Evolutionary conservation across 164 flowering plant species (phyloP).

Genomic region (Liriodendron chinense): DNA sequence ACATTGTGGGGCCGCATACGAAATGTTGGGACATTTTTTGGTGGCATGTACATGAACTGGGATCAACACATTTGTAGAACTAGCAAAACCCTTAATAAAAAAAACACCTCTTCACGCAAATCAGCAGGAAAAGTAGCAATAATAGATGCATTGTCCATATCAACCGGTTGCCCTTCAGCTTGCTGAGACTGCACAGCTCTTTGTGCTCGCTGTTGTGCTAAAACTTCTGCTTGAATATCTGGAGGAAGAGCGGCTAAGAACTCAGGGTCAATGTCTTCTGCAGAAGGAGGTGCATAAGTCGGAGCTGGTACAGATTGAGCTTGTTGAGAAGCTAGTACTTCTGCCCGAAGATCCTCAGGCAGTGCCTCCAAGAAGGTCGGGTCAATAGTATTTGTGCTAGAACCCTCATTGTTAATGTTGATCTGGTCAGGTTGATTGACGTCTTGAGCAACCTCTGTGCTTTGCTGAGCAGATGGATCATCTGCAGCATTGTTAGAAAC

Average conservation of each 20-base stretch:
- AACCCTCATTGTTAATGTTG: slow-evolving; percentile 35
- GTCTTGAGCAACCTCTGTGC: slow-evolving; percentile 31
- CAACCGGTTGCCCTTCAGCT: slow-evolving; percentile 91
- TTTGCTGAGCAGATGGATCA: slow-evolving; percentile 37
- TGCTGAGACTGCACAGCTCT: slow-evolving; percentile 62
- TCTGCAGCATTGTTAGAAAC: slow-evolving; percentile 30
- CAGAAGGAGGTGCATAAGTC: slow-evolving; percentile 62
- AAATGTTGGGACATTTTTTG: too few species aligned
- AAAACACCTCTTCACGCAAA: slow-evolving; percentile 86
- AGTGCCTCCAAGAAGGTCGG: slow-evolving; percentile 95
- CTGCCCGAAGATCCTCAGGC: slow-evolving; percentile 93
- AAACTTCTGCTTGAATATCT: slow-evolving; percentile 93
- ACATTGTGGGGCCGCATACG: not conserved
- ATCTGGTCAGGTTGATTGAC: slow-evolving; percentile 49
- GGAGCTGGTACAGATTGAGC: slow-evolving; percentile 71
- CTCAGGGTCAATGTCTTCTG: slow-evolving; percentile 93
- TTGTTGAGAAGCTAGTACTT: slow-evolving; percentile 93
- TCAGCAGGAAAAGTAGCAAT: slow-evolving; percentile 98
- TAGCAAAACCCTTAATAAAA: not conserved
- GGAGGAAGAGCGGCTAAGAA: slow-evolving; percentile 97
- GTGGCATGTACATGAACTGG: too few species aligned
- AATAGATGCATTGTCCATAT: slow-evolving; percentile 96
- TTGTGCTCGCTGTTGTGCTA: slow-evolving; percentile 93
- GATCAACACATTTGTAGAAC: not conserved
- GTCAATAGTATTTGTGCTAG: slow-evolving; percentile 70